phyloP scores from a whole-genome alignment of 768 basidiomycete species.

The Trametes cinnabarina region DNA sequence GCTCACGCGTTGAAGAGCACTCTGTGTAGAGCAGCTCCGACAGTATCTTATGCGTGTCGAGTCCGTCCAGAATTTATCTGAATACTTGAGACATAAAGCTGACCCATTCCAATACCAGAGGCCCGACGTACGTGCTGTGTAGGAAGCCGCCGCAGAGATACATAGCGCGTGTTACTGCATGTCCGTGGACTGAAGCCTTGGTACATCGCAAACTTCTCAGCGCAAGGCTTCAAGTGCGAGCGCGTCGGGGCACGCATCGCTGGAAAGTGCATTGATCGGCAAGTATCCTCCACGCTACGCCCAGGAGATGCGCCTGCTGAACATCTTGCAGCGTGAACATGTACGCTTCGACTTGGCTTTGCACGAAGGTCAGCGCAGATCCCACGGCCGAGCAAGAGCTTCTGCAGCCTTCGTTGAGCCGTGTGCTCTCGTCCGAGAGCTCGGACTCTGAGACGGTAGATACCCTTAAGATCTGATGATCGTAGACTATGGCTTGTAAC shows the following conservation, averaged over 20 bases:
- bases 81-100: too few relatives aligned
- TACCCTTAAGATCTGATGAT: neutral
- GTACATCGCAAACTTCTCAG: constrained; percentile 18
- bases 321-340: constrained; percentile 13
- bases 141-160: too few relatives aligned
- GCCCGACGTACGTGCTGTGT: too few relatives aligned
- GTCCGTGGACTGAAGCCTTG: constrained; percentile 18
- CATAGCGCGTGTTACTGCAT: constrained; percentile 18
- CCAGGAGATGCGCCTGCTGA: neutral
- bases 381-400: neutral
- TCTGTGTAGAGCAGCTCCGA: too few relatives aligned
- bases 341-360: constrained; percentile 23
- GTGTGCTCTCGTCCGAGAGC: neutral
- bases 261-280: constrained; percentile 20
- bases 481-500: neutral
- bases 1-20: too few relatives aligned
- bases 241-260: constrained; percentile 13
- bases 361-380: constrained; percentile 16
- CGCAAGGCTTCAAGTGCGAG: constrained; percentile 18
- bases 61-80: too few relatives aligned
- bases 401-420: neutral
- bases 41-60: too few relatives aligned
- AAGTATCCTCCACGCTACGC: neutral
- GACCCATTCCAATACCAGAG: too few relatives aligned
- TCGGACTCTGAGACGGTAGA: neutral